Base-by-base conservation (phyloP, 331 rosid species). In the Rosa hybrid region DNA sequence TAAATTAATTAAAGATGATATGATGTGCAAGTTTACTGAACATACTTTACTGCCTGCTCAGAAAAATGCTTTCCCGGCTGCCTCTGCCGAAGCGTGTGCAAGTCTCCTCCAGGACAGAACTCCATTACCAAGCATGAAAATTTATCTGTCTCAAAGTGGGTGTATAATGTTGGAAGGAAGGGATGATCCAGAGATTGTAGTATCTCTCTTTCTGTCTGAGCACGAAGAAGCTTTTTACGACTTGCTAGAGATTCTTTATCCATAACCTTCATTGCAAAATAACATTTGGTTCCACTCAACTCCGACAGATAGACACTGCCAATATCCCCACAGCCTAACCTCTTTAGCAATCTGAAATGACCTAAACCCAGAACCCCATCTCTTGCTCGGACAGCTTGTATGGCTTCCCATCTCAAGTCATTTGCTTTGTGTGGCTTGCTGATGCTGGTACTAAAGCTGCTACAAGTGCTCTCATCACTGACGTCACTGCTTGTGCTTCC, bases 1-100 rank as follows among this genome's bases (percentile, higher is more conserved):
- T 50, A 25, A 49, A 70, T 54, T 38, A 76, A 62, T 14, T 62
- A 9, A n/a, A 70, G 51, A 21, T 34, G 20, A 63, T 65, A 75
- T 42, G 65, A 81, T 63, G 74, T 46, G 49, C 74, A 80, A 85
- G 20, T 84, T 69, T n/a, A 63, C 1, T 74, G 70, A 86, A 91
- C 98, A 84, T 94, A 94, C 98, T 92, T 94, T 67, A 94, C 98
- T 80, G 98, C 98, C 88, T 92, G 98, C 94, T 94, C 98, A 62
- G 97, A 89, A 78, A 94, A 94, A 89, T 94, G 91, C 90, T 94
- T 94, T 81, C 97, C 97, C 34, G 95, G 94, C 82, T 94, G 98
- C 90, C 90, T 92, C 88, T 94, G 98, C 91, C 98, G 77, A 45
- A 92, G 95, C 21, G 95, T 94, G 87, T 94, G 98, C 81, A 94